Evolutionary conservation across 805 yeast species (phyloP), one percentile per base, ranked within the genome.

Genomic region (Gaillardinia entomophila): DNA sequence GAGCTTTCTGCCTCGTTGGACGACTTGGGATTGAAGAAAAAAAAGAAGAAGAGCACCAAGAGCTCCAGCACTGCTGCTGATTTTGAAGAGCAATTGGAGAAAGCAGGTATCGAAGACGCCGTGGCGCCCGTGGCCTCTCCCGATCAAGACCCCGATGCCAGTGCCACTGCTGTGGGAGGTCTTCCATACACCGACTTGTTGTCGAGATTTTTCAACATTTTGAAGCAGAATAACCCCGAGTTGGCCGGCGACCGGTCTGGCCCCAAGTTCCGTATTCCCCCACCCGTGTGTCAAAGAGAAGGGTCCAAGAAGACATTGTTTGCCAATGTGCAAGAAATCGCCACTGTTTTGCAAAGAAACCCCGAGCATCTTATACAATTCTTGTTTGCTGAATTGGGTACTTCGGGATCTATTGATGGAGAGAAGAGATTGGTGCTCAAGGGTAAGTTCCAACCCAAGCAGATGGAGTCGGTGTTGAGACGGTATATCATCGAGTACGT

Each of bases 341-440:
- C 96, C 42, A 85, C 85, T 48, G 92, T 88, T 36, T 75, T 92
- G 70, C 97, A 92, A 65, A 81, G 99, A 70, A 84, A 88, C 34
- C 92, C 96, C 47, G 98, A 92, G 55, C 98, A 92, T 67, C 79
- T 92, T 45, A 92, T 92, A 62, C 96, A 88, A 69, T 92, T 83
- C 66, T 67, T 92, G 64, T 92, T 92, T 66, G 97, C 97, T 1
- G 99, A 92, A 70, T 74, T 92, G 75, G 99, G 99, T 80, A 92
- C 99, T 14, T 87, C 97, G 2, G 99, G 99, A 57, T 89, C 97
- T 35, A 90, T 92, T 40, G 99, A 92, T 66, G 98, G 97, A 61
- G 90, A 86, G 63, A 86, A 88, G 72, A 82, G 98, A 66, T 77
- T 92, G 60, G 88, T 92, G 43, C 90, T 92, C 62, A 92, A 87